Percentiles rank a stretch among this genome's conserved stretches.
phyloP scores from a whole-genome alignment of 805 yeast species.

The Metschnikowia proteae region DNA sequence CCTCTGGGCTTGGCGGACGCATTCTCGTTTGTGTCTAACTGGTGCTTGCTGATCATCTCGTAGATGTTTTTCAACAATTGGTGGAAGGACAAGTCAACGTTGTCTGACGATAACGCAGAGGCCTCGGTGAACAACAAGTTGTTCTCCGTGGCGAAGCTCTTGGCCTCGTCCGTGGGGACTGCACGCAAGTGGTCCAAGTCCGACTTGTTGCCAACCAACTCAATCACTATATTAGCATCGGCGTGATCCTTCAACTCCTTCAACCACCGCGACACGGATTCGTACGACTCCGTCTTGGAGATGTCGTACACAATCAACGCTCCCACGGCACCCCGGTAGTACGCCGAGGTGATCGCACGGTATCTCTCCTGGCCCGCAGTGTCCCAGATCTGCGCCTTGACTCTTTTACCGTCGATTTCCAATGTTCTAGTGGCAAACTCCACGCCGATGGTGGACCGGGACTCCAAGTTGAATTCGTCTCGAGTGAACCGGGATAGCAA shows the following conservation, averaged over 20 bases:
- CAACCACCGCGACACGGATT: conserved; percentile 82
- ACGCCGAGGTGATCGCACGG: conserved; percentile 95
- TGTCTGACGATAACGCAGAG: conserved; percentile 88
- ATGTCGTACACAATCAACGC: conserved; percentile 95
- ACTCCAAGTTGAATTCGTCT: conserved; percentile 91
- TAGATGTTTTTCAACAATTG: conserved; percentile 89
- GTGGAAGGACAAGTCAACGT: conserved; percentile 92
- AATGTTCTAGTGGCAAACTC: conserved; percentile 97
- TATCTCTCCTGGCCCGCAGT: conserved; percentile 99
- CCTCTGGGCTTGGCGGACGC: conserved; percentile 56
- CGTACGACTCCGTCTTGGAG: conserved; percentile 83
- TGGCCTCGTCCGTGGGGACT: conserved; percentile 97
- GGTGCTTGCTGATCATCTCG: conserved; percentile 91
- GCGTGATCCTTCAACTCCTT: conserved; percentile 90
- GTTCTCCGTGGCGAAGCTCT: conserved; percentile 89
- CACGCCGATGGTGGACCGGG: conserved; percentile 94
- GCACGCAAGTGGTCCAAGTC: conserved; percentile 92
- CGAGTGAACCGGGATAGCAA: conserved; percentile 89
- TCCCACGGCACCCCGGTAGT: conserved; percentile 97
- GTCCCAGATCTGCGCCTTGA: conserved; percentile 95
- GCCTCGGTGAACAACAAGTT: conserved; percentile 92
- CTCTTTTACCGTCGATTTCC: conserved; percentile 77
- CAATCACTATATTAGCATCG: conserved; percentile 91
- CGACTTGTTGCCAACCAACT: conserved; percentile 86
- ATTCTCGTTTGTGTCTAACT: conserved; percentile 79